Percentiles rank a stretch among this genome's conserved stretches.
phyloP scores from a whole-genome alignment of 2,329 filamentous ascomycete species.

The Penicillium fuscoglaucum region DNA sequence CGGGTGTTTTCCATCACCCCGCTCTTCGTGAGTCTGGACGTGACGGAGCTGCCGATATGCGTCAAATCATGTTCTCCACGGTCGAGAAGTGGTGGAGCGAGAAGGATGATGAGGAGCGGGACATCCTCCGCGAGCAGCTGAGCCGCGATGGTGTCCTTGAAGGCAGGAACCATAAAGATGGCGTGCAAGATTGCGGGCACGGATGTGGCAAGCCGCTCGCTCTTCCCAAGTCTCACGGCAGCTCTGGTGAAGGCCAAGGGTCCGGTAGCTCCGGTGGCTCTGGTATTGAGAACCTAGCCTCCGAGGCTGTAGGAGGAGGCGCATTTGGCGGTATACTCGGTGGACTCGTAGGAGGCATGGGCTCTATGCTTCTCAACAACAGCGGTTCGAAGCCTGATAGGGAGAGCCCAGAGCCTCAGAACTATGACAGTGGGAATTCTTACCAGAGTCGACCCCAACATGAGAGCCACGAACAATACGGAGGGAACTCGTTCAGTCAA shows the following conservation, averaged over 20 bases:
- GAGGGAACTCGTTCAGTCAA: slow-evolving; percentile 15
- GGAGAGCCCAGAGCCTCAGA: slow-evolving; percentile 14
- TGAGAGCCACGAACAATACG: slow-evolving; percentile 16
- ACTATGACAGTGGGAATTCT: slow-evolving; percentile 10
- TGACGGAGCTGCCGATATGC: slow-evolving; percentile 71
- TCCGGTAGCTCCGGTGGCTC: slow-evolving; percentile 25
- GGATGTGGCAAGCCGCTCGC: slow-evolving; percentile 78
- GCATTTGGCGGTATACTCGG: slow-evolving; percentile 70
- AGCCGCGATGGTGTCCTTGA: slow-evolving; percentile 74
- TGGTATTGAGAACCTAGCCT: slow-evolving; percentile 54
- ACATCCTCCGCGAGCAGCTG: slow-evolving; percentile 71
- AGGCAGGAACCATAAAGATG: slow-evolving; percentile 83
- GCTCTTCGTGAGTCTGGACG: slow-evolving; percentile 70
- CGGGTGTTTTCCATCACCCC: slow-evolving; percentile 84
- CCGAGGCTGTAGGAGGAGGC: slow-evolving; percentile 63
- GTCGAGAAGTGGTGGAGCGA: slow-evolving; percentile 80
- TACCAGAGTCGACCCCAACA: slow-evolving; percentile 9
- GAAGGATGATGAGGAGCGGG: slow-evolving; percentile 61
- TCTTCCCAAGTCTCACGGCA: slow-evolving; percentile 61
- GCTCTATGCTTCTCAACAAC: slow-evolving; percentile 64
- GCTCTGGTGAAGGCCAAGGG: slow-evolving; percentile 21
- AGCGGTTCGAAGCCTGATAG: slow-evolving; percentile 23
- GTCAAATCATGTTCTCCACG: slow-evolving; percentile 73
- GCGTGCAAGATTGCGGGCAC: slow-evolving; percentile 79
- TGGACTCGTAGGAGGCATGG: slow-evolving; percentile 60